phyloP scores from a whole-genome alignment of 1,139 yeast genomes.

The Trichomonascaceae sp. region DNA sequence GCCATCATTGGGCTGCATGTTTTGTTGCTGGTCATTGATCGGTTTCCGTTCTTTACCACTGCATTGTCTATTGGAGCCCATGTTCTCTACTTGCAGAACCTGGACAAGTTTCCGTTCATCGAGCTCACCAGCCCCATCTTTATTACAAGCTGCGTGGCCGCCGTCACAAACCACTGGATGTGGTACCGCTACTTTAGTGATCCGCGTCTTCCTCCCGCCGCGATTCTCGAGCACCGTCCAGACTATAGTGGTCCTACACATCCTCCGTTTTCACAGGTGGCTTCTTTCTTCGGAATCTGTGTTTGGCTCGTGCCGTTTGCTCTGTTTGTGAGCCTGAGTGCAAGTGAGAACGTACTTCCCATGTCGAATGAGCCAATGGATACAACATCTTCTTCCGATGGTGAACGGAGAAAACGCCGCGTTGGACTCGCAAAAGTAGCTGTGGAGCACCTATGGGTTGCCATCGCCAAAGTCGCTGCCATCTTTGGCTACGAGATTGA shows the following conservation, averaged over 20 bases:
- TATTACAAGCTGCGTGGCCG: constrained; percentile 56
- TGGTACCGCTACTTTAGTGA: constrained; percentile 85
- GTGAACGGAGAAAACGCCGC: constrained; percentile 24
- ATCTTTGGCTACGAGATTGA: constrained; percentile 42
- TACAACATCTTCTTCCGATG: constrained; percentile 6
- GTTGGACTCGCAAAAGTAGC: constrained; percentile 53
- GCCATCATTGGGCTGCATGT: constrained; percentile 40
- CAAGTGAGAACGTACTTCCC: constrained; percentile 83
- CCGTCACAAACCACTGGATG: constrained; percentile 65
- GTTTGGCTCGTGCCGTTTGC: constrained; percentile 94
- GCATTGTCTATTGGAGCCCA: constrained; percentile 58
- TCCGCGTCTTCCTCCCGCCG: constrained; percentile 39
- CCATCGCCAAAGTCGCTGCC: constrained; percentile 36
- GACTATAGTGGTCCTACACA: constrained; percentile 38
- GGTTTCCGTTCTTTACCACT: constrained; percentile 60
- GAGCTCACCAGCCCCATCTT: constrained; percentile 57
- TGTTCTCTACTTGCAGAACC: constrained; percentile 59
- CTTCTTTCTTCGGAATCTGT: constrained; percentile 86
- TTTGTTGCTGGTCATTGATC: constrained; percentile 54
- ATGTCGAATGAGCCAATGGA: constrained; percentile 17
- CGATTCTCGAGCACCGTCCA: constrained; percentile 20
- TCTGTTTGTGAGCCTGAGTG: constrained; percentile 80
- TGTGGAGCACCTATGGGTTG: constrained; percentile 41
- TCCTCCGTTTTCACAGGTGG: constrained; percentile 77
- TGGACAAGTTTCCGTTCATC: constrained; percentile 74